Evolutionary conservation across 139 green algal genomes (phyloP).

Genomic region (Coelastrella sp.): DNA sequence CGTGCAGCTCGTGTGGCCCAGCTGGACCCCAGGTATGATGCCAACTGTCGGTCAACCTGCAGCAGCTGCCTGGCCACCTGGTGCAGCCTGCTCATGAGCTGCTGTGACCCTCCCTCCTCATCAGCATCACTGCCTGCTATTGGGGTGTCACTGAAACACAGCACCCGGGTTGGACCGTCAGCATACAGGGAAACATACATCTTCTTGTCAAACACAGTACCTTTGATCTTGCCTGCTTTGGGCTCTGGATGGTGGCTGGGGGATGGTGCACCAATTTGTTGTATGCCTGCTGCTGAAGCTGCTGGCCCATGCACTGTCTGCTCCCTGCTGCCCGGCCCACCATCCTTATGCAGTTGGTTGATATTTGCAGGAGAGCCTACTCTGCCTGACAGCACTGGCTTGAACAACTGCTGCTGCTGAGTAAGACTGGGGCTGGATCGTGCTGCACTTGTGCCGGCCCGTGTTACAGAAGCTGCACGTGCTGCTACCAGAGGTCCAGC

Average conservation of each 20-base stretch:
- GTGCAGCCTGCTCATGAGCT: slow-evolving; percentile 43
- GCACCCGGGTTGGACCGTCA: slow-evolving; percentile 88
- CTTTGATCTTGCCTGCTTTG: not conserved
- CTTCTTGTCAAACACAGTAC: slow-evolving; percentile 52
- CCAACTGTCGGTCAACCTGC: slow-evolving; percentile 56
- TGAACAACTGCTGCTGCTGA: not conserved
- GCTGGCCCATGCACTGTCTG: too few relatives aligned
- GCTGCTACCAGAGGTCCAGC: not conserved
- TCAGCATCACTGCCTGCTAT: not conserved
- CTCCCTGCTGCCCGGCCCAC: too few relatives aligned
- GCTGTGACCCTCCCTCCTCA: slow-evolving; percentile 35
- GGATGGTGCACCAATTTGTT: slow-evolving; percentile 27
- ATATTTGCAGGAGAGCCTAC: too few relatives aligned
- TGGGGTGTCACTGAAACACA: slow-evolving; percentile 83
- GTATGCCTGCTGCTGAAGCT: not conserved
- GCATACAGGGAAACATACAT: slow-evolving; percentile 88
- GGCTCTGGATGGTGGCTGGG: not conserved
- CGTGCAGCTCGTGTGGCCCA: not conserved
- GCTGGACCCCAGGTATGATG: slow-evolving; percentile 37
- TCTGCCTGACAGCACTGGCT: not conserved
- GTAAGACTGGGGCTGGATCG: not conserved
- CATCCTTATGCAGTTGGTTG: too few relatives aligned
- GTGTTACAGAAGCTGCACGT: not conserved
- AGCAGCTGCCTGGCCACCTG: slow-evolving; percentile 46
- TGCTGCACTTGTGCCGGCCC: not conserved